phyloP scores from a whole-genome alignment of 2,329 filamentous ascomycete genomes.

The Cadophora malorum region DNA sequence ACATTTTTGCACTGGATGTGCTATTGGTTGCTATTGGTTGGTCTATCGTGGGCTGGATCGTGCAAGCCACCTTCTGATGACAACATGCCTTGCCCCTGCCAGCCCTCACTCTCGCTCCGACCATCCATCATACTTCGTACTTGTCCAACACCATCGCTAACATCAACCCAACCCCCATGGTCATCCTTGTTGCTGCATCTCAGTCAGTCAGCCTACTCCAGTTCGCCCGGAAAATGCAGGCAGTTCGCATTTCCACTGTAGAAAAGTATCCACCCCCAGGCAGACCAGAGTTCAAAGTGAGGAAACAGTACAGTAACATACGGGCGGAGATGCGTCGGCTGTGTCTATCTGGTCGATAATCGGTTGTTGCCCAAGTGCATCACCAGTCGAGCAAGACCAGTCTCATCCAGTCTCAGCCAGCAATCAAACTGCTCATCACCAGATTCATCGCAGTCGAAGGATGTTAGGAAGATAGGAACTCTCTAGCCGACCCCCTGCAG shows the following conservation, averaged over 20 bases:
- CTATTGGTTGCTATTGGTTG: neutral
- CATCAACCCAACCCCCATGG: neutral
- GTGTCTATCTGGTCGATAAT: neutral
- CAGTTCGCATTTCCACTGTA: constrained; percentile 1
- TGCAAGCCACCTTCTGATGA: neutral
- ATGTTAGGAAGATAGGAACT: neutral
- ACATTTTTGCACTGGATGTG: neutral
- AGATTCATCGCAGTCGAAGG: neutral
- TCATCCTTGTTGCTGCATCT: neutral
- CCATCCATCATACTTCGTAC: too few relatives aligned
- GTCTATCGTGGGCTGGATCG: neutral
- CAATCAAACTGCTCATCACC: neutral
- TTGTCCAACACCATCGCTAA: neutral
- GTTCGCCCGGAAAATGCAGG: neutral
- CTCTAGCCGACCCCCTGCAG: neutral
- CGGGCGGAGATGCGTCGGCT: constrained; percentile 7
- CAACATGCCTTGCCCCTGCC: neutral
- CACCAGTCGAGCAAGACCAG: neutral
- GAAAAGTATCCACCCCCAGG: neutral
- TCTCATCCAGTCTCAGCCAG: neutral
- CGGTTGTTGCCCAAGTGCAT: neutral
- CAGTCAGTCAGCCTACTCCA: constrained; percentile 13
- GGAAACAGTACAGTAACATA: constrained; percentile 3
- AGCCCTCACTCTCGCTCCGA: neutral
- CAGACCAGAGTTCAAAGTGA: neutral